Conservation (phyloP, 495 filamentous ascomycete genomes). For the Achaetomiella virescens region DNA sequence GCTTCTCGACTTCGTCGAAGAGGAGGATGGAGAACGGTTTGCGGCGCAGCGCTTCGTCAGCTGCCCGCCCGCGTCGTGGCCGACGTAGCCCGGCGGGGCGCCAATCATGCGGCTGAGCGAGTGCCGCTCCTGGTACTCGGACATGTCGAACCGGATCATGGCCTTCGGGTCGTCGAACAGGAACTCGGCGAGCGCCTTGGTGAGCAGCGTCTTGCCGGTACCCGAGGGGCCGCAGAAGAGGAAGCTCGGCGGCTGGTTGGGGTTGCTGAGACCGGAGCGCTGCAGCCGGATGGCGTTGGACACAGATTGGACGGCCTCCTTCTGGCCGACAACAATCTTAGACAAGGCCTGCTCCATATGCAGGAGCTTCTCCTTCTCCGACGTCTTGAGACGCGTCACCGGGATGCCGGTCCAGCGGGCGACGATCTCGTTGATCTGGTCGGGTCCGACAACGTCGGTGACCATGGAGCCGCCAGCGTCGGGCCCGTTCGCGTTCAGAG, state of each 20-base stretch:
- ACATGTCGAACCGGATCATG: constrained; percentile 99
- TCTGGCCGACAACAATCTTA: constrained; percentile 85
- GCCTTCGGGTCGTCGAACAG: constrained; percentile 94
- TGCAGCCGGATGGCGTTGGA: constrained; percentile 94
- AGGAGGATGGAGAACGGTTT: constrained; percentile 96
- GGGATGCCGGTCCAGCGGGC: constrained; percentile 95
- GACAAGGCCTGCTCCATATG: constrained; percentile 84
- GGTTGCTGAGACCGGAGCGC: constrained; percentile 86
- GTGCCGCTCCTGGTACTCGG: constrained; percentile 97
- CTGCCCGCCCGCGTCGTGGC: constrained; percentile 92
- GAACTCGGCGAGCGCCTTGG: constrained; percentile 95
- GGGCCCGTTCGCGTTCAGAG: constrained; percentile 56
- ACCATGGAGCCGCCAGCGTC: constrained; percentile 62
- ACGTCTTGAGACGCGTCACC: constrained; percentile 84
- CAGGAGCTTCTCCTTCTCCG: constrained; percentile 94
- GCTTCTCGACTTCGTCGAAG: constrained; percentile 99
- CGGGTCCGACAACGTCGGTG: constrained; percentile 88
- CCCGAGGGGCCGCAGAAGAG: constrained; percentile 97
- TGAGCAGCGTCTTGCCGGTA: constrained; percentile 94
- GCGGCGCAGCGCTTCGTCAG: constrained; percentile 90
- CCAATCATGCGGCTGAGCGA: constrained; percentile 96
- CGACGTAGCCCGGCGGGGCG: constrained; percentile 93
- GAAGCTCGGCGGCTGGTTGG: constrained; percentile 94
- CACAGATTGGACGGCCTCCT: constrained; percentile 88
- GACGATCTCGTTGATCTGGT: constrained; percentile 99